A percentile compares a stretch with the other conserved stretches of the same genome.
These are phyloP conservation scores for Massarina eburnea DNA, from an alignment of 2,329 filamentous ascomycete genomes.

Conservation along the genomic window DNA sequence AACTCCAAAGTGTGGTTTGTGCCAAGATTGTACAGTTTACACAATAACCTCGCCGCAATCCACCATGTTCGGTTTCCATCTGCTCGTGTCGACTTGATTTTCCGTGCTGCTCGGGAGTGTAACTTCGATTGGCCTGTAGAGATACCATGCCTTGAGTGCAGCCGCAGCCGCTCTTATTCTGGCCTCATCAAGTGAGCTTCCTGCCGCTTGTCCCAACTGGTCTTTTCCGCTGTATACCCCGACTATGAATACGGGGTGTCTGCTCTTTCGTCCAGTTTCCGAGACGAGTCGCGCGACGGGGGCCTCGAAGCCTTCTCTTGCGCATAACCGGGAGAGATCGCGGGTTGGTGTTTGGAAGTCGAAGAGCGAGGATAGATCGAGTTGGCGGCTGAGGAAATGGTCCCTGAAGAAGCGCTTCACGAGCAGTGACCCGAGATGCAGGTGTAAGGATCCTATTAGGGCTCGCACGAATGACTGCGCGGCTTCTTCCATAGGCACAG, in stretches of 20 bases:
- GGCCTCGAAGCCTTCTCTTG: constrained; percentile 82
- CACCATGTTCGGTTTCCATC: constrained; percentile 59
- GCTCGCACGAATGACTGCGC: constrained; percentile 79
- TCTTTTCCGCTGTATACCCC: constrained; percentile 91
- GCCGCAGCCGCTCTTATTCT: constrained; percentile 78
- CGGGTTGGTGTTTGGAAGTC: constrained; percentile 80
- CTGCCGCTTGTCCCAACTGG: constrained; percentile 89
- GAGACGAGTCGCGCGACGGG: constrained; percentile 85
- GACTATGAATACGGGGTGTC: constrained; percentile 88
- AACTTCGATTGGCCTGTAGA: constrained; percentile 74
- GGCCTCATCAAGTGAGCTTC: constrained; percentile 74
- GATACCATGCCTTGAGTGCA: constrained; percentile 90
- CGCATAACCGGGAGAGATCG: constrained; percentile 81
- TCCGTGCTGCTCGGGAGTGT: constrained; percentile 55
- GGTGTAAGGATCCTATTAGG: constrained; percentile 79
- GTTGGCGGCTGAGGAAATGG: constrained; percentile 78
- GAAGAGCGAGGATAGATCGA: constrained; percentile 78
- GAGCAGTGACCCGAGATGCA: constrained; percentile 78
- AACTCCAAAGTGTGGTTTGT: constrained; percentile 23
- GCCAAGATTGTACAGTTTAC: constrained; percentile 31
- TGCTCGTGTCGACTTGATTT: constrained; percentile 35
- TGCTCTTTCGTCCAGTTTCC: constrained; percentile 84
- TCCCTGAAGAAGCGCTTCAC: constrained; percentile 80
- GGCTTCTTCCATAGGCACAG: constrained; percentile 57
- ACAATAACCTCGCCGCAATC: constrained; percentile 60